Evolutionary conservation across 2,329 filamentous ascomycete species (phyloP), one percentile per base, ranked within the genome.

Genomic region (Tolypocladium endophyticum): DNA sequence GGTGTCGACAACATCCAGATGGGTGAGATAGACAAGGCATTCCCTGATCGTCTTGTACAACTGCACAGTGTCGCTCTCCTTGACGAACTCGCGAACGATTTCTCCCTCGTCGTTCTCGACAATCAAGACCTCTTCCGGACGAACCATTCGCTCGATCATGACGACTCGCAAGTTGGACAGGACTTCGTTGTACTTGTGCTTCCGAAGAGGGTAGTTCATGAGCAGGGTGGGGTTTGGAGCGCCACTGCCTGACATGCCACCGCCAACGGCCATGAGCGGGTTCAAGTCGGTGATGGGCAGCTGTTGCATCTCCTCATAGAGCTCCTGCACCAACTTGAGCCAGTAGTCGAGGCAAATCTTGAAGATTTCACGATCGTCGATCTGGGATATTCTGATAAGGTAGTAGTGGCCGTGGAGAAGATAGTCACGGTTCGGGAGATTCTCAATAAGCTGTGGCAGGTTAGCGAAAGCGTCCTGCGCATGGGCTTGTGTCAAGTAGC

Each of bases 61-160:
- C 76, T 99, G 94, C 53, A 99, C 97, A 0, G 94, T 99, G 74
- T 99, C 94, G 68, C 92, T 96, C 77, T 99, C 94, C 79, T 99
- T 99, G 72, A 99, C 94, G 65, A 99, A 99, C 71, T 99, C 94
- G 67, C 94, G 90, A 36, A 99, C 94, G 67, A 99, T 99, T 73
- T 99, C 94, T 64, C 95, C 94, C 75, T 99, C 94, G 64, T 99
- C 94, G 73, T 99, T 99, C 76, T 99, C 94, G n/a, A 99, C 94
- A 69, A 99, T 95, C 67, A 99, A 76, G 11, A 99, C 95, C 76
- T 99, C 95, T 76, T 99, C 94, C 0, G 94, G 94, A 52, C 92
- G 86, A 38, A 99, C 94, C 94, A 99, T 99, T 81, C 97, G 97
- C 78, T 99, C 94, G 63, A 99, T 97, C 94, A 99, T 99, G 65